These are phyloP conservation scores for Septoria linicola DNA, from an alignment of 2,329 filamentous ascomycete species.

Conservation along the genomic window DNA sequence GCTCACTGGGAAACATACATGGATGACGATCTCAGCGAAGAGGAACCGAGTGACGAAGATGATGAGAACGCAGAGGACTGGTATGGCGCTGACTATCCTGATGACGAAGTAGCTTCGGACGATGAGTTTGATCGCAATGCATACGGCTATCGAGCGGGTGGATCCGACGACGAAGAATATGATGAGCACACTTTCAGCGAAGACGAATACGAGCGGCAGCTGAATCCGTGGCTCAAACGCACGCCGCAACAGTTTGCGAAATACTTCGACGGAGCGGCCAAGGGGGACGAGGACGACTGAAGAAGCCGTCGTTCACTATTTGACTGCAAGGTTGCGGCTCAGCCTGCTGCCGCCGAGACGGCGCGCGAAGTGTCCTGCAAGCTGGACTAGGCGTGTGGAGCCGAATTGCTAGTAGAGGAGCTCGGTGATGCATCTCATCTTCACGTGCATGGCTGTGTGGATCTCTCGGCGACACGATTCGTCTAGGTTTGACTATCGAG, in stretches of 20 bases:
- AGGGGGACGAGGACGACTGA: constrained; percentile 10
- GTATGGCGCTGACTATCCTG: constrained; percentile 76
- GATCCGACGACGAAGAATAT: constrained; percentile 45
- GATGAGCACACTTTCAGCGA: constrained; percentile 35
- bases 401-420: too few relatives aligned
- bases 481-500: too few relatives aligned
- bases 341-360: too few relatives aligned
- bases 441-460: too few relatives aligned
- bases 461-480: too few relatives aligned
- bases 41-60: constrained; percentile 60
- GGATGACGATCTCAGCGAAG: constrained; percentile 52
- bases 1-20: constrained; percentile 59
- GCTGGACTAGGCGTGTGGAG: too few relatives aligned
- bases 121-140: constrained; percentile 57
- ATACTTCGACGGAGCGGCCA: constrained; percentile 19
- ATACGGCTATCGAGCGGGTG: constrained; percentile 42
- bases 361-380: too few relatives aligned
- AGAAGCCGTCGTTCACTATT: neutral
- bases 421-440: too few relatives aligned
- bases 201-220: constrained; percentile 32
- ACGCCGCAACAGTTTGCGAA: constrained; percentile 28
- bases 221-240: constrained; percentile 36
- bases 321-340: too few relatives aligned
- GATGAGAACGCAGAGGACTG: constrained; percentile 73
- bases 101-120: constrained; percentile 73